Evolutionary conservation across 2,329 filamentous ascomycete species (phyloP).

Genomic region (Neofusicoccum cordaticola): DNA sequence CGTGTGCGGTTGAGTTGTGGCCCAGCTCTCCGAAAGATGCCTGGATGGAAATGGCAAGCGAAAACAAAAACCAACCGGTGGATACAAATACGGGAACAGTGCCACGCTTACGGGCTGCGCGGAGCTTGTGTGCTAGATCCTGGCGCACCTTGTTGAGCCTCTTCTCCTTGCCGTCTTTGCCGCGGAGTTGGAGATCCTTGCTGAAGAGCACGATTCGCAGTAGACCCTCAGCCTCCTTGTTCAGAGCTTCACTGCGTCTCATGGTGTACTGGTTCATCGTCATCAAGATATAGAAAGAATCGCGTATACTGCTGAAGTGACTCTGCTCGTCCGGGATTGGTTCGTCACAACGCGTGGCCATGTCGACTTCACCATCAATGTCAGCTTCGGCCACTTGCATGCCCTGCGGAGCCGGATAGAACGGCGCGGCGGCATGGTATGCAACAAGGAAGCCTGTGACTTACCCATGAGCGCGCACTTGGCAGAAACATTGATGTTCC

Average conservation of each 20-base stretch:
- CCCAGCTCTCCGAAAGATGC: constrained; percentile 37
- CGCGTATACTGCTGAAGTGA: constrained; percentile 39
- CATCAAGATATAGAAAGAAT: constrained; percentile 45
- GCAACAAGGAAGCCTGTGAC: neutral
- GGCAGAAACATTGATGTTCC: constrained; percentile 41
- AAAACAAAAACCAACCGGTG: constrained; percentile 44
- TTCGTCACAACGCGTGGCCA: constrained; percentile 33
- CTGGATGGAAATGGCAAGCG: constrained; percentile 37
- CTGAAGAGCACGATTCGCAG: constrained; percentile 42
- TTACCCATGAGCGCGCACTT: constrained; percentile 37
- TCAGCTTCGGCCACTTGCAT: neutral
- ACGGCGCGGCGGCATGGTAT: neutral
- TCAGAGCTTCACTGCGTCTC: constrained; percentile 17
- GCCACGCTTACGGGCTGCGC: constrained; percentile 41
- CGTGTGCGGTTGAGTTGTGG: constrained; percentile 42
- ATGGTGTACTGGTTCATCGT: constrained; percentile 47
- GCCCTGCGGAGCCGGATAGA: neutral
- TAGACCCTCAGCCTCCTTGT: constrained; percentile 38
- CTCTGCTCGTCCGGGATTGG: constrained; percentile 26
- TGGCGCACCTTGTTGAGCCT: constrained; percentile 33
- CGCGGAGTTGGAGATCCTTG: constrained; percentile 33
- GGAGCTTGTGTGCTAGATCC: constrained; percentile 39
- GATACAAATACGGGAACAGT: constrained; percentile 42
- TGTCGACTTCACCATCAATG: constrained; percentile 29
- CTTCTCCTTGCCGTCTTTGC: constrained; percentile 26